These are phyloP conservation scores for Pleurotus giganteus DNA, from an alignment of 768 basidiomycete species.

Conservation along the genomic window DNA sequence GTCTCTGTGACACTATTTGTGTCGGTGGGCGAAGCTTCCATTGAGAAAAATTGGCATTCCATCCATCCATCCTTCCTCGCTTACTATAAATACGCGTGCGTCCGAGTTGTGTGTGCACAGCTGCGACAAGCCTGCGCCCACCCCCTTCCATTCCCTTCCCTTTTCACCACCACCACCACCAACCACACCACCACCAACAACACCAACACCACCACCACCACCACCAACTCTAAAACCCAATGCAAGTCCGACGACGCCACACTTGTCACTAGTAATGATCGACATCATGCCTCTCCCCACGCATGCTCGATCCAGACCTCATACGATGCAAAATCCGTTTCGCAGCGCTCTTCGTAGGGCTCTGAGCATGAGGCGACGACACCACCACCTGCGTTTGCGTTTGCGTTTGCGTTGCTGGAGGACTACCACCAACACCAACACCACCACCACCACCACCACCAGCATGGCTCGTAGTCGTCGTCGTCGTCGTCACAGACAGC, in stretches of 20 bases:
- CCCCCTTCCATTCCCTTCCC: not conserved
- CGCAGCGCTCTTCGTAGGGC: not conserved
- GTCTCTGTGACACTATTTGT: not conserved
- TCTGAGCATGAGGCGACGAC: not conserved
- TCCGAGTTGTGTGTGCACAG: too few species aligned
- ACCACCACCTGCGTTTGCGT: too few species aligned
- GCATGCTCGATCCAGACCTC: slow-evolving; percentile 7
- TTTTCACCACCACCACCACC: not conserved
- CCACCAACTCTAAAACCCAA: too few species aligned
- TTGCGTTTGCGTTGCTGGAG: not conserved
- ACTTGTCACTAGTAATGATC: not conserved
- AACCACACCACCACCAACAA: not conserved
- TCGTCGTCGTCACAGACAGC: slow-evolving; percentile 7
- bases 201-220: too few species aligned
- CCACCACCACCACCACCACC: not conserved
- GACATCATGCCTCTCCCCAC: not conserved
- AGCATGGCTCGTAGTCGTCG: slow-evolving; percentile 1
- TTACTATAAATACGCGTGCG: not conserved
- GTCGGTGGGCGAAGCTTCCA: not conserved
- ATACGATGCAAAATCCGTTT: slow-evolving; percentile 6
- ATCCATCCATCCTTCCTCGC: too few species aligned
- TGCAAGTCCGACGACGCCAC: too few species aligned
- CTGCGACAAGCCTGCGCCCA: too few species aligned
- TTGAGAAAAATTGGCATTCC: too few species aligned
- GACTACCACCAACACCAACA: not conserved